Percentiles rank a stretch among this genome's conserved stretches.
Conservation (phyloP, 2,329 filamentous ascomycete species). For the Trichoderma sp. region DNA sequence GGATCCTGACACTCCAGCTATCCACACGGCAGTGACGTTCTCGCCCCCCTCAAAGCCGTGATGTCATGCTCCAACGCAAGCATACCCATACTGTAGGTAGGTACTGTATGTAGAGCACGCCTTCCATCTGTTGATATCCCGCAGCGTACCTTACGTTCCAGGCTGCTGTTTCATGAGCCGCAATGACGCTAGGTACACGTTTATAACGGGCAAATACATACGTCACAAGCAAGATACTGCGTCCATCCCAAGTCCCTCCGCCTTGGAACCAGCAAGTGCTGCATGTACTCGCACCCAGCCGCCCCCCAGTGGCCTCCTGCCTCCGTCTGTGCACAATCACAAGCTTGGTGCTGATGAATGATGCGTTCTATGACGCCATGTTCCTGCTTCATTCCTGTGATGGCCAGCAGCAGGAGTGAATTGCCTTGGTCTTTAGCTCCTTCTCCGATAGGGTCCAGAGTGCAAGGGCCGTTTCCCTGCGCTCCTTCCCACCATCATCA, state of each 20-base stretch:
- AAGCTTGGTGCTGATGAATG: background rate
- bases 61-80: slow-evolving; percentile 20
- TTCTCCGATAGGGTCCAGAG: background rate
- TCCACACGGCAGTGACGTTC: slow-evolving; percentile 17
- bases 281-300: background rate
- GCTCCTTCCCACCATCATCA: background rate
- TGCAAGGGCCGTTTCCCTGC: background rate
- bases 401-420: slow-evolving; percentile 12
- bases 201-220: background rate
- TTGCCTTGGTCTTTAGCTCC: slow-evolving; percentile 14
- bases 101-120: no score
- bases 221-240: background rate
- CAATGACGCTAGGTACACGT: background rate
- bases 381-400: slow-evolving; percentile 27
- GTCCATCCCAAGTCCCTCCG: slow-evolving; percentile 1
- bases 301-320: background rate
- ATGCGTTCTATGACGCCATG: slow-evolving; percentile 28
- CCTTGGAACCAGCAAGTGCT: background rate
- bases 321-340: background rate
- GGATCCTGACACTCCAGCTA: background rate
- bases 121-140: background rate
- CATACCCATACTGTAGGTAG: no score
- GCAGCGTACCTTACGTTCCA: background rate
- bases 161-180: background rate
- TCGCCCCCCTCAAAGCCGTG: background rate